Evolutionary conservation across 306 rosid species (phyloP).

Genomic region (Gynostemma pentaphyllum): DNA sequence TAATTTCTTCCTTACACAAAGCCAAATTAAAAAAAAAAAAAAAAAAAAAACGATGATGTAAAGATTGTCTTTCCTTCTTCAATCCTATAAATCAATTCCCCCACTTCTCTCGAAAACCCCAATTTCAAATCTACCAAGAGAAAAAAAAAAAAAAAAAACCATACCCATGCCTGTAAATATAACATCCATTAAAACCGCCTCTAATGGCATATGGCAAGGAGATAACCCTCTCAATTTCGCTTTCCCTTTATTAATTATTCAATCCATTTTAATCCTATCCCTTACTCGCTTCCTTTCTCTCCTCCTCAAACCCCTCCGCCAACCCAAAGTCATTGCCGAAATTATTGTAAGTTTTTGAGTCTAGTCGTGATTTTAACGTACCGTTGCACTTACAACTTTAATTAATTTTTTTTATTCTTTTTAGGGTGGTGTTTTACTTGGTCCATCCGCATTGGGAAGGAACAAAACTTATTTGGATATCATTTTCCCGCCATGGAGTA

Average conservation of each 20-base stretch:
- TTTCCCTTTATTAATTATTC: constrained; percentile 67
- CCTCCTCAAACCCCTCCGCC: constrained; percentile 73
- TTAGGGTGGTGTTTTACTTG: constrained; percentile 78
- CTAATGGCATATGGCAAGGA: constrained; percentile 78
- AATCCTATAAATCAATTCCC: too few species aligned
- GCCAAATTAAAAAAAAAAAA: too few species aligned
- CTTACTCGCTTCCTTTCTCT: constrained; percentile 50
- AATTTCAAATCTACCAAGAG: neutral
- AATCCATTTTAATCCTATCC: constrained; percentile 35
- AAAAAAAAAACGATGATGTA: too few species aligned
- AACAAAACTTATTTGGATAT: constrained; percentile 32
- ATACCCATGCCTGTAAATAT: constrained; percentile 31
- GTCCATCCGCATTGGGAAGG: constrained; percentile 69
- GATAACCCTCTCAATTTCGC: constrained; percentile 64
- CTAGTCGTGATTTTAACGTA: too few species aligned
- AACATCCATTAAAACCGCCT: constrained; percentile 54
- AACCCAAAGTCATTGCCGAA: constrained; percentile 82
- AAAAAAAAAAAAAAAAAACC: neutral
- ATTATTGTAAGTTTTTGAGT: constrained; percentile 29
- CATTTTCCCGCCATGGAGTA: constrained; percentile 62
- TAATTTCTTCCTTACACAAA: too few species aligned
- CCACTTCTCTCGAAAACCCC: neutral
- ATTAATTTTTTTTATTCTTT: neutral
- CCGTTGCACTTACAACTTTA: too few species aligned
- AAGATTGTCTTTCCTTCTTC: too few species aligned